phyloP scores from a whole-genome alignment of 2,329 filamentous ascomycete species.

The Aspergillus sp. region DNA sequence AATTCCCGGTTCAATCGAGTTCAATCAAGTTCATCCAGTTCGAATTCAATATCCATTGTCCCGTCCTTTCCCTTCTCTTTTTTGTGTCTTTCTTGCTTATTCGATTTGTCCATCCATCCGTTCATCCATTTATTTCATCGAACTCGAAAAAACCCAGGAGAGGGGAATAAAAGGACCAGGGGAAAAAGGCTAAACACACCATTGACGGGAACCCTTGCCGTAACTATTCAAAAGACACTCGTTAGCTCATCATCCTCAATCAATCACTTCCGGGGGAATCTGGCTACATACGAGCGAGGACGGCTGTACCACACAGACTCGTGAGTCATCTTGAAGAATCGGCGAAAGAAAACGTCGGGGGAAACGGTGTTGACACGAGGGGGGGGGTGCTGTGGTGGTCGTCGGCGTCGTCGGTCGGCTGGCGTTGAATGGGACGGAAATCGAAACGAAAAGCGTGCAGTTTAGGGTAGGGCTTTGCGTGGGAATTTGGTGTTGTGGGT shows the following conservation, averaged over 20 bases:
- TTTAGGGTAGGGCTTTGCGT: conserved; percentile 3
- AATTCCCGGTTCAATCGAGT: conserved; percentile 8
- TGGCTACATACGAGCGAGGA: conserved; percentile 71
- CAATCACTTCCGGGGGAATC: not conserved
- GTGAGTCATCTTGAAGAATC: conserved; percentile 70
- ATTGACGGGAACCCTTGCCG: conserved; percentile 92
- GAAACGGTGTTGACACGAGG: conserved; percentile 31
- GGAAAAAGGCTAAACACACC: conserved; percentile 62
- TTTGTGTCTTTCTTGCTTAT: not conserved
- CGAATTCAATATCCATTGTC: not conserved
- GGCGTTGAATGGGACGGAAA: conserved; percentile 29
- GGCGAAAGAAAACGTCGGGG: conserved; percentile 27
- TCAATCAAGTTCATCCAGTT: not conserved
- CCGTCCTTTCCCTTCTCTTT: not conserved
- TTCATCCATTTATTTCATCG: not conserved
- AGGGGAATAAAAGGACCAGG: not conserved
- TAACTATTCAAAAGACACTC: conserved; percentile 25
- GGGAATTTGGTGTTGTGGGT: conserved; percentile 5
- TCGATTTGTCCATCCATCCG: not conserved
- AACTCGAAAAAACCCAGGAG: not conserved
- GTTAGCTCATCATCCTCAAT: conserved; percentile 15
- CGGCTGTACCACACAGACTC: conserved; percentile 99
- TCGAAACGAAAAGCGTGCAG: conserved; percentile 13
- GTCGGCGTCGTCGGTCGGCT: conserved; percentile 28
- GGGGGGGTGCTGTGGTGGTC: conserved; percentile 17